These are phyloP conservation scores for Colletotrichum orchidophilum DNA, from an alignment of 2,329 filamentous ascomycete genomes.

Conservation along the genomic window DNA sequence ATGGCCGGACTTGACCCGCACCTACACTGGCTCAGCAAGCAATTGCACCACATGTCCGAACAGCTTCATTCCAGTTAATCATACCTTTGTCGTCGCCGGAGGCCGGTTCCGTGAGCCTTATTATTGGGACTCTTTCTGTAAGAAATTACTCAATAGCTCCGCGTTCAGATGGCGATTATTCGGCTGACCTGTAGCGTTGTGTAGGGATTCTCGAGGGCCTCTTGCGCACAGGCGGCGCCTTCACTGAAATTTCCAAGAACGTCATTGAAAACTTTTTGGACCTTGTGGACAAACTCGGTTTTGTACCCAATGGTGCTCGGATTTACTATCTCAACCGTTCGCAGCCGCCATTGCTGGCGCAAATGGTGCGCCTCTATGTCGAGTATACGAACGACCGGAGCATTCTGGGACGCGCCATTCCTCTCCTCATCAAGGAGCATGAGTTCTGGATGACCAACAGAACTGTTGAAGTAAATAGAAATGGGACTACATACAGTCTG, in stretches of 20 bases:
- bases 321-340: conserved; percentile 75
- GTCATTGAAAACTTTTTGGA: conserved; percentile 78
- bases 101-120: conserved; percentile 77
- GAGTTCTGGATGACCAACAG: conserved; percentile 71
- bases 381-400: conserved; percentile 71
- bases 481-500: conserved; percentile 60
- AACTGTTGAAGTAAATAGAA: conserved; percentile 60
- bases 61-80: conserved; percentile 73
- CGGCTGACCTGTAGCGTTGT: conserved; percentile 45
- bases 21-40: conserved; percentile 59
- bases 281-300: conserved; percentile 70
- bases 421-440: conserved; percentile 70
- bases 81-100: conserved; percentile 75
- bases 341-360: conserved; percentile 71
- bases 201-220: conserved; percentile 70
- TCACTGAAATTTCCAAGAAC: conserved; percentile 70
- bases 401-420: conserved; percentile 68
- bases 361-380: conserved; percentile 73
- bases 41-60: conserved; percentile 69
- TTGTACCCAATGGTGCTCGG: conserved; percentile 75
- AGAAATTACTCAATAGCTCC: background rate
- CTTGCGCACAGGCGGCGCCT: conserved; percentile 70
- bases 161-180: background rate
- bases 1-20: conserved; percentile 73
- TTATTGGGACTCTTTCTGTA: conserved; percentile 73